phyloP scores from a whole-genome alignment of 2,329 filamentous ascomycete species.

The Westerdykella aurantiaca region DNA sequence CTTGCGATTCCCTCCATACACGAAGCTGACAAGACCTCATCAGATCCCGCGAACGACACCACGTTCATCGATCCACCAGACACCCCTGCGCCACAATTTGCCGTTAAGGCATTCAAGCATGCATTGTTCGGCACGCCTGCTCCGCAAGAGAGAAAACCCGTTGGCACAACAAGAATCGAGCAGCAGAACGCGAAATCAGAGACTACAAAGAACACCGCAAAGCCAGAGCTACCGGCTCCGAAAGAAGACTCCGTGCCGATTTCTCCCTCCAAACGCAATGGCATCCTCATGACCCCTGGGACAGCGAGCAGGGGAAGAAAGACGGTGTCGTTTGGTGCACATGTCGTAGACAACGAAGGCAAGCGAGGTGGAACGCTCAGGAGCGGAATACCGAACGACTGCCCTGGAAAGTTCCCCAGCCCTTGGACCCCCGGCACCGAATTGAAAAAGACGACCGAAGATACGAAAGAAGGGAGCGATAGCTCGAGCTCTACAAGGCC shows the following conservation, averaged over 20 bases:
- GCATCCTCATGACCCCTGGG: conserved; percentile 60
- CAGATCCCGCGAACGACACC: conserved; percentile 34
- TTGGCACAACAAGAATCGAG: not conserved
- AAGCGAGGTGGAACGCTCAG: conserved; percentile 44
- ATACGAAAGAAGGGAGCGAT: conserved; percentile 4
- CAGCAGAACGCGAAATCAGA: conserved; percentile 18
- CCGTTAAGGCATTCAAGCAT: conserved; percentile 61
- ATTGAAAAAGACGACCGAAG: conserved; percentile 12
- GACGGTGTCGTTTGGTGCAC: conserved; percentile 55
- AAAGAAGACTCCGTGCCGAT: conserved; percentile 17
- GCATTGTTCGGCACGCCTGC: conserved; percentile 60
- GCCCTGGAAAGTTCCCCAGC: conserved; percentile 46
- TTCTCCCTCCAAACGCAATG: conserved; percentile 54
- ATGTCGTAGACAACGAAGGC: conserved; percentile 52
- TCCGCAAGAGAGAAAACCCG: conserved; percentile 39
- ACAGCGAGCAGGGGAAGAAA: conserved; percentile 53
- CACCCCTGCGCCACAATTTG: conserved; percentile 62
- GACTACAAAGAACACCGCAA: conserved; percentile 17
- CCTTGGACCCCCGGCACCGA: conserved; percentile 44
- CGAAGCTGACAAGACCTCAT: conserved; percentile 9
- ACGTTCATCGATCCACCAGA: conserved; percentile 52
- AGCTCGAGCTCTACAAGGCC: conserved; percentile 27
- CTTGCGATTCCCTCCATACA: not conserved
- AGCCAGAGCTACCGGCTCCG: conserved; percentile 14
- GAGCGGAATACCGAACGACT: conserved; percentile 44